Conservation (phyloP, 768 basidiomycete species). For the Leccinum subtestaceum region DNA sequence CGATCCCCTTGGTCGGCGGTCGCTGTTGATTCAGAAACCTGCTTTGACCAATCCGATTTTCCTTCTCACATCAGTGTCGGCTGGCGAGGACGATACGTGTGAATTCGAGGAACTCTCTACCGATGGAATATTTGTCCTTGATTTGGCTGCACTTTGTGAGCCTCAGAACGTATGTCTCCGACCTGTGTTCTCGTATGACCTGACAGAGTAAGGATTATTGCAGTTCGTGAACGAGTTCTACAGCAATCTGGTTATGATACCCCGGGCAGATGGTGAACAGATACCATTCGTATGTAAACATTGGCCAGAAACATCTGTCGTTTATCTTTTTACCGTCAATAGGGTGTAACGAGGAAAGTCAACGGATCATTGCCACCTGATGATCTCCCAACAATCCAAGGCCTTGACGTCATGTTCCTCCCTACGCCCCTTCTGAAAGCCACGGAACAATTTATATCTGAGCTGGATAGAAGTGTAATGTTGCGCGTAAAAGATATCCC, state of each 20-base stretch:
- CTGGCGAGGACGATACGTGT: slow-evolving; percentile 44
- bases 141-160: slow-evolving; percentile 33
- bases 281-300: slow-evolving; percentile 24
- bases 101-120: slow-evolving; percentile 63
- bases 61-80: slow-evolving; percentile 64
- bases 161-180: slow-evolving; percentile 24
- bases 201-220: background rate
- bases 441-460: slow-evolving; percentile 49
- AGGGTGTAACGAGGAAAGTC: slow-evolving; percentile 48
- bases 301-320: background rate
- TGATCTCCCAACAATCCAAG: slow-evolving; percentile 32
- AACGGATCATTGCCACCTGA: slow-evolving; percentile 49
- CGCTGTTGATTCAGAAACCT: slow-evolving; percentile 71
- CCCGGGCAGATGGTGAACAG: slow-evolving; percentile 18
- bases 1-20: slow-evolving; percentile 84
- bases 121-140: slow-evolving; percentile 52
- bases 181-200: background rate
- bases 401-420: slow-evolving; percentile 28
- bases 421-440: slow-evolving; percentile 30
- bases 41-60: slow-evolving; percentile 47
- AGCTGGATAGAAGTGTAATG: slow-evolving; percentile 65
- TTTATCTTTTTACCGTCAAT: slow-evolving; percentile 1
- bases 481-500: slow-evolving; percentile 72
- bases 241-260: slow-evolving; percentile 18
- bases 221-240: slow-evolving; percentile 25